Conservation (phyloP, 306 rosid species). For the Fragaria nilgerrensis region DNA sequence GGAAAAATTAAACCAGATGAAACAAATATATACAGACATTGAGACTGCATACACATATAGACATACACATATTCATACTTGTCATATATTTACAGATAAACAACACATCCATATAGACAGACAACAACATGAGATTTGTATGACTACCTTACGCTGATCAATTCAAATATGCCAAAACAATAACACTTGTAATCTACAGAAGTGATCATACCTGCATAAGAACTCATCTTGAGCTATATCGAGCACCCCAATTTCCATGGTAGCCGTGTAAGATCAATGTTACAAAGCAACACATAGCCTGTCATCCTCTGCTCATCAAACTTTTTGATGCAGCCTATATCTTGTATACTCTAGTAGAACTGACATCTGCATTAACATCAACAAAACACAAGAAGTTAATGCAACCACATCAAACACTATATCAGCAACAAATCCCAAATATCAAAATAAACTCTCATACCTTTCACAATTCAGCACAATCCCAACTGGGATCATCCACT, state of each 20-base stretch:
- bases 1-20: background rate
- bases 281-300: background rate
- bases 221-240: background rate
- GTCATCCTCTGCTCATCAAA: background rate
- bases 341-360: background rate
- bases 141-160: conserved; percentile 1
- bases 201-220: conserved; percentile 10
- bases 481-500: background rate
- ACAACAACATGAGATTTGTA: background rate
- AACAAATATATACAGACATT: background rate
- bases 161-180: background rate
- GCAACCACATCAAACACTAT: conserved; percentile 5
- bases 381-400: background rate
- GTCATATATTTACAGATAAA: background rate
- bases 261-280: background rate
- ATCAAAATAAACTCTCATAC: background rate
- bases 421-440: background rate
- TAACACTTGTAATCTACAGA: background rate
- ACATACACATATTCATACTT: background rate
- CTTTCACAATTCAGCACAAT: background rate
- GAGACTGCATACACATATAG: background rate
- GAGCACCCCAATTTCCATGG: background rate
- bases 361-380: conserved; percentile 5
- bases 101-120: background rate
- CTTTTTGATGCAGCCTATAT: background rate